Percentiles rank a stretch among this genome's conserved stretches.
These are phyloP conservation scores for Moesziomyces globuligerus DNA, from an alignment of 1,284 basidiomycete genomes.

Conservation along the genomic window DNA sequence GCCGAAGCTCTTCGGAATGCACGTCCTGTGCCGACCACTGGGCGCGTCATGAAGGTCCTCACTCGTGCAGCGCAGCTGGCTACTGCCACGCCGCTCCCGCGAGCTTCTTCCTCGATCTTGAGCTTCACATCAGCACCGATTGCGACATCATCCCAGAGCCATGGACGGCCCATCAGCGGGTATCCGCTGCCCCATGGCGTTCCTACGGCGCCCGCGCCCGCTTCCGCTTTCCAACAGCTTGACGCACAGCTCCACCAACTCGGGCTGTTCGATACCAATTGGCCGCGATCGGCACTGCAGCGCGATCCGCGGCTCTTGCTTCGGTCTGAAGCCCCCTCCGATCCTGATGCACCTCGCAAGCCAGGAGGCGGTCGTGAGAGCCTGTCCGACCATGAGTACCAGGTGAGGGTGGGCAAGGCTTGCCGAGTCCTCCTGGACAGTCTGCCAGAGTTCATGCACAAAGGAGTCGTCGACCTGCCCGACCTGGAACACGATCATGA, in stretches of 20 bases:
- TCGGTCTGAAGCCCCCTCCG: constrained; percentile 2
- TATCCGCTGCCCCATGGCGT: not conserved
- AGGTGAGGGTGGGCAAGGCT: constrained; percentile 47
- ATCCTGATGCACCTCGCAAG: not conserved
- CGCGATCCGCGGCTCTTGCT: constrained; percentile 1
- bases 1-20: constrained; percentile 9
- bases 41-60: constrained; percentile 23
- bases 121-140: not conserved
- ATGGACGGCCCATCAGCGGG: too few relatives aligned
- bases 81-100: constrained; percentile 10
- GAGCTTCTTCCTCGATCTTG: not conserved
- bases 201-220: not conserved
- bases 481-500: constrained; percentile 23
- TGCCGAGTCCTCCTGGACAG: constrained; percentile 44
- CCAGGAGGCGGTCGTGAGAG: not conserved
- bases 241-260: not conserved
- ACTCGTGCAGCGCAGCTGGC: constrained; percentile 11
- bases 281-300: not conserved
- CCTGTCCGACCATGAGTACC: constrained; percentile 52
- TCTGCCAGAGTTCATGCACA: constrained; percentile 47
- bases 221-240: not conserved
- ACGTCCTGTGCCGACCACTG: not conserved
- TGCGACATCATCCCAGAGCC: too few relatives aligned
- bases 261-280: too few relatives aligned
- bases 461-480: constrained; percentile 44